Evolutionary conservation across 345 rosid species (phyloP), one percentile per base, ranked within the genome.

Genomic region (Kernera saxatilis): DNA sequence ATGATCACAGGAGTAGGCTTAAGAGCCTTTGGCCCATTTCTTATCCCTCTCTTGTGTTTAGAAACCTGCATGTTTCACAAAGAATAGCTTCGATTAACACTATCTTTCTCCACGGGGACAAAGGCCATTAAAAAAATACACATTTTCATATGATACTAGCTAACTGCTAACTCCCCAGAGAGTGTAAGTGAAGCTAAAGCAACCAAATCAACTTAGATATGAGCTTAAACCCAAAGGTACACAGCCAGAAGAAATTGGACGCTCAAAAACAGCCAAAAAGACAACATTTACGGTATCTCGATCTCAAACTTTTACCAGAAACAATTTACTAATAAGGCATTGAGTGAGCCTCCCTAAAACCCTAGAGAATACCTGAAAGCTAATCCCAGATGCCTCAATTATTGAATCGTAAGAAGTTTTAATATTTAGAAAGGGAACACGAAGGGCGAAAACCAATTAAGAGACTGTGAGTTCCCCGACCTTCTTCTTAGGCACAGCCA

Each of bases 401-500:
- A 44, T 1, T 64, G 50, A 73, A 36, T 43, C 32, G 18, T 23
- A 43, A 33, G 14, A 3, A 51, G 5, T 1, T 27, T 23, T 5
- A 41, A 32, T 8, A 21, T 32, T 52, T 13, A 51, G 70, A 8
- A 62, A 4, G 3, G n/a, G 8, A 30, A 71, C 15, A 41, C 29
- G 2, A 52, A 48, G 19, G 48, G 37, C 43, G 15, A 33, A 41
- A 25, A 8, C 27, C 13, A 54, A 33, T 44, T 12, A 73, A 64
- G 41, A 19, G 71, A 33, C 1, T 23, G 62, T 17, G 70, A 64
- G 49, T 45, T 55, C 4, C 1, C 17, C 7, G 32, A 73, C 98
- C 91, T 84, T 93, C 74, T 65, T 87, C 72, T 85, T 93, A 17
- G 97, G 98, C n/a, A 87, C 97, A 62, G 96, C 96, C 98, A 93